Evolutionary conservation across 2,329 filamentous ascomycete genomes (phyloP).

Genomic region (Clonostachys sp.): DNA sequence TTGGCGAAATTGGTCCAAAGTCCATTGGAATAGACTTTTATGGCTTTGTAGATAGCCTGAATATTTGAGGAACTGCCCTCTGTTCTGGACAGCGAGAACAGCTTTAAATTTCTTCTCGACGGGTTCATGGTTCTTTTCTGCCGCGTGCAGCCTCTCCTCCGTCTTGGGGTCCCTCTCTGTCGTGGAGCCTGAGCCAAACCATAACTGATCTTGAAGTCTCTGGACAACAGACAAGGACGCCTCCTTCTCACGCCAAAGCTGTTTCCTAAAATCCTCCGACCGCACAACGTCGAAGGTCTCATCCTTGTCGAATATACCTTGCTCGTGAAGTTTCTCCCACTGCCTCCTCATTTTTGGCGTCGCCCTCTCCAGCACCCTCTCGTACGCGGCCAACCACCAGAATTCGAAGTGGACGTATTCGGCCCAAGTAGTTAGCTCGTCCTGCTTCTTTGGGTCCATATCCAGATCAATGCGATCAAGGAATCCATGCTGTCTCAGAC

Average conservation of each 20-base stretch:
- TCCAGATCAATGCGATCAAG: constrained; percentile 17
- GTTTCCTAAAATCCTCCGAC: background rate
- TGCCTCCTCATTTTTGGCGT: constrained; percentile 14
- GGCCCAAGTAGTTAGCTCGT: constrained; percentile 26
- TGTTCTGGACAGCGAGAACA: background rate
- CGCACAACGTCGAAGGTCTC: constrained; percentile 8
- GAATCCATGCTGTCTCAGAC: constrained; percentile 19
- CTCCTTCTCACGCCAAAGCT: background rate
- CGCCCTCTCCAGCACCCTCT: constrained; percentile 7
- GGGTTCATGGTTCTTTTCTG: constrained; percentile 5
- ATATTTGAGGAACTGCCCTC: background rate
- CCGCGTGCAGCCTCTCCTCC: constrained; percentile 1
- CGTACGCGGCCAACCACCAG: constrained; percentile 13
- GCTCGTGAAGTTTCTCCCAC: constrained; percentile 24
- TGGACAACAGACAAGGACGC: background rate
- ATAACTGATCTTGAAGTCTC: background rate
- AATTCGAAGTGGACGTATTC: constrained; percentile 26
- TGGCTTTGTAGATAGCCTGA: constrained; percentile 9
- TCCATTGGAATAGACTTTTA: constrained; percentile 14
- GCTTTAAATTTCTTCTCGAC: background rate
- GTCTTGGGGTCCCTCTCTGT: constrained; percentile 4
- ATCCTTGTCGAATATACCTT: constrained; percentile 13
- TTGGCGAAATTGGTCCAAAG: constrained; percentile 16
- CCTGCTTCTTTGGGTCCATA: constrained; percentile 17
- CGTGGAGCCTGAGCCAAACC: background rate